phyloP scores from a whole-genome alignment of 768 basidiomycete genomes.

The Cystobasidium ongulense region DNA sequence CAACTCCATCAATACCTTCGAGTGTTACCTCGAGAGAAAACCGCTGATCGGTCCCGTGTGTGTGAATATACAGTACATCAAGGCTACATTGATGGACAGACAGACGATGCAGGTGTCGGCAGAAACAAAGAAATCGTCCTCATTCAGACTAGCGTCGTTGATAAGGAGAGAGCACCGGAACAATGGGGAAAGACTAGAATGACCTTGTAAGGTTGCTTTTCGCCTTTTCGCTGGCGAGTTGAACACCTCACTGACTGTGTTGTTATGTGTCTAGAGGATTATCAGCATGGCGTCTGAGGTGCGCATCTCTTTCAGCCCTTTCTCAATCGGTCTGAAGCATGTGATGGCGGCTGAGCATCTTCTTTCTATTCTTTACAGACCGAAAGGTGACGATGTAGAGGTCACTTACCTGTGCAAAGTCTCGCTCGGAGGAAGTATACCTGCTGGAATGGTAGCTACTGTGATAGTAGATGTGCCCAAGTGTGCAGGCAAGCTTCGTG shows the following conservation, averaged over 20 bases:
- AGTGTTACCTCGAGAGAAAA: background rate
- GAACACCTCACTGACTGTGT: background rate
- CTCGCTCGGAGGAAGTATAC: slow-evolving; percentile 34
- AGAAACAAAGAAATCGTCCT: slow-evolving; percentile 32
- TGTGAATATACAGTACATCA: background rate
- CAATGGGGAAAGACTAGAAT: slow-evolving; percentile 35
- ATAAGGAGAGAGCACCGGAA: slow-evolving; percentile 33
- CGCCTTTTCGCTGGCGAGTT: background rate
- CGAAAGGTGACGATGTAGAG: slow-evolving; percentile 27
- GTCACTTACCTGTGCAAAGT: slow-evolving; percentile 30
- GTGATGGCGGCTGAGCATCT: too few relatives aligned
- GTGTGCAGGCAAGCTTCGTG: slow-evolving; percentile 31
- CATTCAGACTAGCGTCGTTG: slow-evolving; percentile 35
- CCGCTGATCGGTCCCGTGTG: background rate
- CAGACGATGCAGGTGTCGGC: slow-evolving; percentile 6
- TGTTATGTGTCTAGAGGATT: background rate
- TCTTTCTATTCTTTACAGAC: slow-evolving; percentile 24
- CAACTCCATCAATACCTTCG: too few relatives aligned
- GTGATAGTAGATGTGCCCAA: slow-evolving; percentile 34
- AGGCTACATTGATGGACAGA: slow-evolving; percentile 17
- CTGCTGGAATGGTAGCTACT: slow-evolving; percentile 29
- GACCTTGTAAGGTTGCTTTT: slow-evolving; percentile 29
- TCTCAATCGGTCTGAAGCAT: too few relatives aligned
- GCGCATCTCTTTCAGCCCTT: too few relatives aligned
- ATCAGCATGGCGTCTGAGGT: slow-evolving; percentile 21